Conservation (phyloP, 768 basidiomycete species). For the Lentinus tigrinus region DNA sequence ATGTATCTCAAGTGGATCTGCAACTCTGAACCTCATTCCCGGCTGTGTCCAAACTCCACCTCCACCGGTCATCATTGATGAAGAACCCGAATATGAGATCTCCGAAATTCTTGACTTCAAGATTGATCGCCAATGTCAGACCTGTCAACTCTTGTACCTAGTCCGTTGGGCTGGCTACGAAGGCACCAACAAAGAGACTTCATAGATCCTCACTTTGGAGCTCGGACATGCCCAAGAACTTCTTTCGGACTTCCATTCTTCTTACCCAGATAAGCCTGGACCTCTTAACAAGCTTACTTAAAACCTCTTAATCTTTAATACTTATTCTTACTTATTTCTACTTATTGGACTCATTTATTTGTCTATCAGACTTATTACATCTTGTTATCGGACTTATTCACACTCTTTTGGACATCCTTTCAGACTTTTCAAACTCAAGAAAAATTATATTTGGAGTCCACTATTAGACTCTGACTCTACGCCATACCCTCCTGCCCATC, state of each 20-base stretch:
- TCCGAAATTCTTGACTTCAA: conserved; percentile 17
- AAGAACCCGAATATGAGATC: conserved; percentile 15
- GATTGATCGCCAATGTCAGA: conserved; percentile 2
- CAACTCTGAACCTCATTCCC: conserved; percentile 15
- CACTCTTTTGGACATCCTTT: too few species aligned
- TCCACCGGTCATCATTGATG: conserved; percentile 9
- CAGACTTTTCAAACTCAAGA: too few species aligned
- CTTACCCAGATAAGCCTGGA: background rate
- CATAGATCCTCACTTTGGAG: background rate
- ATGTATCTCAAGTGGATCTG: conserved; percentile 22
- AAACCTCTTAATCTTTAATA: too few species aligned
- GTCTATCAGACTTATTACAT: too few species aligned
- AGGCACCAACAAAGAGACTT: conserved; percentile 1
- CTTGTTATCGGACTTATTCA: too few species aligned
- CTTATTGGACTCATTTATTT: too few species aligned
- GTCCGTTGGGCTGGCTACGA: conserved; percentile 7
- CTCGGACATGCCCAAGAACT: conserved; percentile 3
- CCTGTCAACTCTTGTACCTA: conserved; percentile 2
- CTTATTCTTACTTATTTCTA: too few species aligned
- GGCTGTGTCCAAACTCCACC: conserved; percentile 13
- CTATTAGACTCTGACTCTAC: too few species aligned
- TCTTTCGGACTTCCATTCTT: conserved; percentile 1
- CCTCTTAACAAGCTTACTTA: background rate
- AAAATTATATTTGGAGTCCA: too few species aligned
- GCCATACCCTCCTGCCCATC: too few species aligned